Percentiles rank a stretch among this genome's conserved stretches.
phyloP scores from a whole-genome alignment of 1,139 yeast species.

The Wickerhamomyces sp. region DNA sequence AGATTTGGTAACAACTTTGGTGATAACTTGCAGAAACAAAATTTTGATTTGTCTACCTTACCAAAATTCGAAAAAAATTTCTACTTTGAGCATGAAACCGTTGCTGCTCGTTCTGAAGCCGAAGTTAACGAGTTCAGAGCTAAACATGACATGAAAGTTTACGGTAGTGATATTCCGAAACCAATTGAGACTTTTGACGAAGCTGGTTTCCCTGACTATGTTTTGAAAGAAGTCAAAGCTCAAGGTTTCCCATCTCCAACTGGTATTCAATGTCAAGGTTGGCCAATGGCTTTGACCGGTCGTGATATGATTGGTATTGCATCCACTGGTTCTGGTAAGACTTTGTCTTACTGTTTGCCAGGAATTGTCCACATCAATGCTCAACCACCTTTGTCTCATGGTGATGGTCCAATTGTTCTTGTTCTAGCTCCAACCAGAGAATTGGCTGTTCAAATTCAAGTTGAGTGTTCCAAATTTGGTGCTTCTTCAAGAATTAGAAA shows the following conservation, averaged over 20 bases:
- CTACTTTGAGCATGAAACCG: conserved; percentile 79
- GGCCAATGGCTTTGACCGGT: conserved; percentile 99
- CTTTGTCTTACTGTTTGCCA: conserved; percentile 93
- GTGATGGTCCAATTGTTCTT: conserved; percentile 96
- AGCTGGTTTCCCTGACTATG: conserved; percentile 96
- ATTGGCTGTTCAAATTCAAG: conserved; percentile 95
- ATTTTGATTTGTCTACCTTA: conserved; percentile 71
- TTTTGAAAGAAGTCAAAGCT: conserved; percentile 78
- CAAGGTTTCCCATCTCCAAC: conserved; percentile 95
- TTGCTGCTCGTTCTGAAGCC: conserved; percentile 64
- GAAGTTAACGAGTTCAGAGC: conserved; percentile 76
- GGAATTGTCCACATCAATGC: conserved; percentile 97
- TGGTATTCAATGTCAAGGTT: conserved; percentile 97
- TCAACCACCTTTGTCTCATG: conserved; percentile 85
- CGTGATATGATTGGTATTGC: conserved; percentile 99
- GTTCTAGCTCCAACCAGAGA: conserved; percentile 99
- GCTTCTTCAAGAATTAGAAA: conserved; percentile 87
- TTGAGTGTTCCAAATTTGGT: conserved; percentile 94
- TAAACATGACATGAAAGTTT: conserved; percentile 78
- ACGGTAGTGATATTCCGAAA: conserved; percentile 85
- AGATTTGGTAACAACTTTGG: conserved; percentile 45
- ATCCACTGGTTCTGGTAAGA: conserved; percentile 98
- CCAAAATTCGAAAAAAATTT: conserved; percentile 95
- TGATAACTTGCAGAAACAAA: conserved; percentile 59
- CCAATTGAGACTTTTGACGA: conserved; percentile 92